Conservation (phyloP, 2,329 filamentous ascomycete genomes). For the Dryadomyces quercus-mongolicae region DNA sequence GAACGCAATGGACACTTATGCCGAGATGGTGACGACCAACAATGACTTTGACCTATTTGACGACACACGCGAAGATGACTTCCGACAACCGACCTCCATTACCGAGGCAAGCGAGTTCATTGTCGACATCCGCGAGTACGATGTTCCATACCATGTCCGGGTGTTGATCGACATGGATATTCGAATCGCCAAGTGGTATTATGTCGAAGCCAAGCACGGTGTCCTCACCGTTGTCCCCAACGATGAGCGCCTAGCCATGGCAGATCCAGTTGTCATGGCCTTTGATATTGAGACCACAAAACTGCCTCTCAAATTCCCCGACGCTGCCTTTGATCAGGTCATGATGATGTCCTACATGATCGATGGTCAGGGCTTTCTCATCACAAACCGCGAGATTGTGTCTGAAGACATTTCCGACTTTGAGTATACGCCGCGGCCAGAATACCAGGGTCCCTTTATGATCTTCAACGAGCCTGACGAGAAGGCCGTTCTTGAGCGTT, state of each 20-base stretch:
- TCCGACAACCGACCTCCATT: constrained; percentile 62
- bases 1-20: constrained; percentile 96
- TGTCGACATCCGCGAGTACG: constrained; percentile 97
- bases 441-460: constrained; percentile 91
- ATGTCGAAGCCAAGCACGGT: constrained; percentile 87
- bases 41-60: constrained; percentile 92
- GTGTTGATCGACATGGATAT: constrained; percentile 96
- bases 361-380: constrained; percentile 92
- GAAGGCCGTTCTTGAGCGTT: constrained; percentile 74
- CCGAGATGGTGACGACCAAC: constrained; percentile 68
- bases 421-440: constrained; percentile 93
- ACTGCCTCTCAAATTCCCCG: constrained; percentile 89
- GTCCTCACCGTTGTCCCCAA: constrained; percentile 72
- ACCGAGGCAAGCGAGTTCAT: constrained; percentile 92
- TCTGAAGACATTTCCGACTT: constrained; percentile 97
- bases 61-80: constrained; percentile 68
- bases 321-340: constrained; percentile 86
- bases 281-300: constrained; percentile 99
- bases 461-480: constrained; percentile 98
- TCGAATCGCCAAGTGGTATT: constrained; percentile 94
- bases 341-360: constrained; percentile 99
- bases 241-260: constrained; percentile 76
- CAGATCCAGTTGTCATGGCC: constrained; percentile 96
- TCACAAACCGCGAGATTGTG: constrained; percentile 95
- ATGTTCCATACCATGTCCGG: constrained; percentile 97